Evolutionary conservation across 176 grass and related monocot genomes (phyloP), one percentile per base, ranked within the genome.

Genomic region (Bolboschoenus planiculmis): DNA sequence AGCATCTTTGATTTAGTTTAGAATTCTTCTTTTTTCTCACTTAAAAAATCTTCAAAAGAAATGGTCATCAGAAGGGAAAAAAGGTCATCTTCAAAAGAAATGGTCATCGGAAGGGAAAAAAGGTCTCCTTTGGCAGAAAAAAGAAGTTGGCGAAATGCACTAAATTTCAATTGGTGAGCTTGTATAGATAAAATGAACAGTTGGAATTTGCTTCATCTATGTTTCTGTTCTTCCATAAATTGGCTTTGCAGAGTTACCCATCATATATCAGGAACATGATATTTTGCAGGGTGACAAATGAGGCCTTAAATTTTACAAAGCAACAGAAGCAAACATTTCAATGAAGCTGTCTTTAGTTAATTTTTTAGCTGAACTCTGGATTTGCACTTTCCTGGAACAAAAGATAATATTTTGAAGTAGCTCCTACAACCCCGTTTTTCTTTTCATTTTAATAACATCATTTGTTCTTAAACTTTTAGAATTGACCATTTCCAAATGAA

Each of bases 11-110:
- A 21, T 70, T 70, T 7, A 70, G 6, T 76, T 51, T 51, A 27
- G 4, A 46, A 44, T 74, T 76, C 43, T 33, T 51, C 2, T 21
- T 63, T 72, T 44, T 26, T 72, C 39, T 24, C n/a, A 44, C 67
- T 33, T 33, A 5, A 10, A 63, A 33, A 63, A 43, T 40, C 15
- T 68, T 68, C 8, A 0, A 44, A 82, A 13, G 54, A 13, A 82
- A 89, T 58, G 34, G 66, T 43, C 85, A 80, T 27, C 10, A 33
- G 55, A 48, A 23, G 40, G 37, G n/a, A n/a, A n/a, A n/a, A n/a
- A n/a, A n/a, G n/a, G n/a, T n/a, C n/a, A 43, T 40, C 15, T 68
- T 68, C 8, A 0, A 44, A 82, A 13, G 54, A 13, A 82, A n/a
- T n/a, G n/a, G n/a, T n/a, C n/a, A n/a, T n/a, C n/a, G n/a, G n/a